A percentile compares a stretch with the other conserved stretches of the same genome.
phyloP scores from a whole-genome alignment of 306 rosid genomes.

The Rubus parviflorus region DNA sequence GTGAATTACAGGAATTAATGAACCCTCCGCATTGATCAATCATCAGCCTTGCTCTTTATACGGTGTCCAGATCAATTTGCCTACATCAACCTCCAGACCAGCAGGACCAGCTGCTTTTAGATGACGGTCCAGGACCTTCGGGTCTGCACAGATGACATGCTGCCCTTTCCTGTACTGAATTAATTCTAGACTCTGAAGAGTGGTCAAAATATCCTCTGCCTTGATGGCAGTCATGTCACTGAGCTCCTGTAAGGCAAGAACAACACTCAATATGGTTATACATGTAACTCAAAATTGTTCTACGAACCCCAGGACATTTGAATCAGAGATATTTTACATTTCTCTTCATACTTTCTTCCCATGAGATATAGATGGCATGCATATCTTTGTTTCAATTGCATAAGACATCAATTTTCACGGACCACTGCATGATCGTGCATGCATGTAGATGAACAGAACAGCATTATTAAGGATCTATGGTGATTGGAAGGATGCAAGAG shows the following conservation, averaged over 20 bases:
- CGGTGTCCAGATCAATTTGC: conserved; percentile 98
- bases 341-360: background rate
- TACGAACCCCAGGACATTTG: background rate
- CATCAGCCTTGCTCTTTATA: conserved; percentile 76
- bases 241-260: conserved; percentile 60
- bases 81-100: conserved; percentile 90
- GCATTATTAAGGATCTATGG: background rate
- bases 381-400: background rate
- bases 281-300: background rate
- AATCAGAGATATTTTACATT: background rate
- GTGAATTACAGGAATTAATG: background rate
- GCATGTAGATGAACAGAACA: background rate
- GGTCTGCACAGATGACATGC: conserved; percentile 98
- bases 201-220: conserved; percentile 87
- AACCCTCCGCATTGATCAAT: background rate
- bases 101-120: conserved; percentile 97
- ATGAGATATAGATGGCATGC: background rate
- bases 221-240: conserved; percentile 99
- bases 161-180: conserved; percentile 98
- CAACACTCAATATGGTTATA: background rate
- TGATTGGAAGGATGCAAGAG: background rate
- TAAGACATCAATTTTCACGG: background rate
- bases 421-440: background rate
- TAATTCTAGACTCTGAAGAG: conserved; percentile 86
- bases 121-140: conserved; percentile 95